Percentiles rank a stretch among this genome's conserved stretches.
phyloP scores from a whole-genome alignment of 331 rosid species.

The Malus hybrid region DNA sequence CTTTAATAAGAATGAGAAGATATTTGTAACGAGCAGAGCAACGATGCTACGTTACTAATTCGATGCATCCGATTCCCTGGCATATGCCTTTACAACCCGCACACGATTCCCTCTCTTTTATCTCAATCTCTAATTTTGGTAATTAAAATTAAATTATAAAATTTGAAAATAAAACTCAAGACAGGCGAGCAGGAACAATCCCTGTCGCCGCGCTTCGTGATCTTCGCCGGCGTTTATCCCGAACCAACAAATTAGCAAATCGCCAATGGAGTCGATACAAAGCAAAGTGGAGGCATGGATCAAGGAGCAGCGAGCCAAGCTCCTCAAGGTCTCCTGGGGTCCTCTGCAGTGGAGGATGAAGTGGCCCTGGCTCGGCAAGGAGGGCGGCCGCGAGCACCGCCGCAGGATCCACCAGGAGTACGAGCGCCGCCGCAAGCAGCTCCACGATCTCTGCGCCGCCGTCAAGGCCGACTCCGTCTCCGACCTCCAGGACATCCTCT shows the following conservation, averaged over 20 bases:
- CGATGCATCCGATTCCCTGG: background rate
- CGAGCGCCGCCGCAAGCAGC: conserved; percentile 61
- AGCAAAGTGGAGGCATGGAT: conserved; percentile 84
- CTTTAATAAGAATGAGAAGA: too few relatives aligned
- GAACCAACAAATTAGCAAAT: background rate
- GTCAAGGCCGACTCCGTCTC: conserved; percentile 65
- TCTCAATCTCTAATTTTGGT: background rate
- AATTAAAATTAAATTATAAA: too few relatives aligned
- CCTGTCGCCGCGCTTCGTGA: conserved; percentile 6
- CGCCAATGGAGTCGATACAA: conserved; percentile 66
- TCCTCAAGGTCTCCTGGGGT: conserved; percentile 79
- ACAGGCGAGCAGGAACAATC: too few relatives aligned
- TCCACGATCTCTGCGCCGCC: conserved; percentile 61
- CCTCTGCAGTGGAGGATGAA: conserved; percentile 82
- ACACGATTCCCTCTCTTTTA: background rate
- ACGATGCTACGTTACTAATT: background rate
- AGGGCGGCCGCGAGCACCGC: conserved; percentile 47
- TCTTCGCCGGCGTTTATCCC: background rate
- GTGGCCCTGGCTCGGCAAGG: conserved; percentile 71
- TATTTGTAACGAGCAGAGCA: too few relatives aligned
- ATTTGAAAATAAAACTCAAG: background rate
- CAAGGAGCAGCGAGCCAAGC: conserved; percentile 61
- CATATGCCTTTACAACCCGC: background rate
- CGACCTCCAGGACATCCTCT: conserved; percentile 87
- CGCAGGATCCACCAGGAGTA: conserved; percentile 71